Percentiles rank a stretch among this genome's conserved stretches.
phyloP scores from a whole-genome alignment of 129 eudicot species.

The Saposhnikovia divaricata region DNA sequence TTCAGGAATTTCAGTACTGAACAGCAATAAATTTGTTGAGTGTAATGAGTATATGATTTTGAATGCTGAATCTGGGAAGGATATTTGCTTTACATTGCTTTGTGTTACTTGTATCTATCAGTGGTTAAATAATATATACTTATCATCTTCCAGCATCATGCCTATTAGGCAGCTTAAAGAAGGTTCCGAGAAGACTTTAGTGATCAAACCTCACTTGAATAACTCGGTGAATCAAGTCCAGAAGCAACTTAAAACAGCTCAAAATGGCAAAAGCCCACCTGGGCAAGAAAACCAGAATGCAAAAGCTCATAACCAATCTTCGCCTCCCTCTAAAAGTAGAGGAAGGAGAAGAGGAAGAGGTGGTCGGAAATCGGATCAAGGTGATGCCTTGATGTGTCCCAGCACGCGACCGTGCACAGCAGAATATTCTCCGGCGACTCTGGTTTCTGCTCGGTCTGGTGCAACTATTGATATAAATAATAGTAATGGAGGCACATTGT shows the following conservation, averaged over 20 bases:
- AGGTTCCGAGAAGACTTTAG: conserved; percentile 38
- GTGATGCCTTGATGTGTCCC: conserved; percentile 38
- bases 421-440: conserved; percentile 19
- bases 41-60: conserved; percentile 17
- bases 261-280: conserved; percentile 39
- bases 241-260: conserved; percentile 29
- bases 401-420: conserved; percentile 52
- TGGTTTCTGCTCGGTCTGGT: neutral
- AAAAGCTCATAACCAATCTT: conserved; percentile 27
- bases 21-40: conserved; percentile 18
- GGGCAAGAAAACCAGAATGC: conserved; percentile 33
- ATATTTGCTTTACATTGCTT: neutral
- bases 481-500: conserved; percentile 21
- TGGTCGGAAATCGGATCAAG: conserved; percentile 49
- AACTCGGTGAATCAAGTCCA: conserved; percentile 25
- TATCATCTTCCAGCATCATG: conserved; percentile 27
- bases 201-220: conserved; percentile 39
- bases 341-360: conserved; percentile 50
- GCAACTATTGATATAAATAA: conserved; percentile 10
- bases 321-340: conserved; percentile 41
- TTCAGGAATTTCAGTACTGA: conserved; percentile 24
- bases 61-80: conserved; percentile 18
- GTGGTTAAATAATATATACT: neutral
- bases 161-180: conserved; percentile 58
- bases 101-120: neutral